Evolutionary conservation across 78 protist genomes (phyloP).

Genomic region (Monocercomonoides exilis): DNA sequence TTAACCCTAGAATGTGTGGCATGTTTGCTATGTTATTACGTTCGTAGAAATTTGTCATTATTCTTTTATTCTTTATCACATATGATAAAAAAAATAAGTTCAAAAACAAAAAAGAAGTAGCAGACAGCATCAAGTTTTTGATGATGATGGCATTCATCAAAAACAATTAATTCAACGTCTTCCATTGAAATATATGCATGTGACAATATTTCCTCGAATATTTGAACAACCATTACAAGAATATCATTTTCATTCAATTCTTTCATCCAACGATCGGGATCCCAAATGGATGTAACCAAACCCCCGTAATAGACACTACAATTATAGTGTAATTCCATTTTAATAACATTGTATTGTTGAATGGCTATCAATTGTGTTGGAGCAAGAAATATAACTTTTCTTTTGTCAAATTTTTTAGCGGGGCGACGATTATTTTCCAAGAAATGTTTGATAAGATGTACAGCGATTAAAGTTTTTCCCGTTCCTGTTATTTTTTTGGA

Average conservation of each 20-base stretch:
- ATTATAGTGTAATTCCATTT: background rate
- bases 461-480: background rate
- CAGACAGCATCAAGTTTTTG: background rate
- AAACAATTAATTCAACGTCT: background rate
- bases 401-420: background rate
- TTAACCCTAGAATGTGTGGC: background rate
- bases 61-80: background rate
- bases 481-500: too few relatives aligned
- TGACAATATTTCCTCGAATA: background rate
- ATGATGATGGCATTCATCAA: background rate
- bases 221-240: background rate
- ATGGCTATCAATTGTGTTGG: background rate
- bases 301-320: background rate
- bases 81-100: too few relatives aligned
- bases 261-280: background rate
- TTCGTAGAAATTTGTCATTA: background rate
- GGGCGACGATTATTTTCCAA: too few relatives aligned
- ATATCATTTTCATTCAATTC: background rate
- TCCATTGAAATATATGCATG: background rate
- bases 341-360: background rate
- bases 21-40: background rate
- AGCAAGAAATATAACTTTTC: background rate
- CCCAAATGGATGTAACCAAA: background rate
- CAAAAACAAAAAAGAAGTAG: background rate
- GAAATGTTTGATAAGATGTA: background rate